A percentile compares a stretch with the other conserved stretches of the same genome.
Evolutionary conservation across 768 basidiomycete genomes (phyloP).

Genomic region (Baorangia bicolor): DNA sequence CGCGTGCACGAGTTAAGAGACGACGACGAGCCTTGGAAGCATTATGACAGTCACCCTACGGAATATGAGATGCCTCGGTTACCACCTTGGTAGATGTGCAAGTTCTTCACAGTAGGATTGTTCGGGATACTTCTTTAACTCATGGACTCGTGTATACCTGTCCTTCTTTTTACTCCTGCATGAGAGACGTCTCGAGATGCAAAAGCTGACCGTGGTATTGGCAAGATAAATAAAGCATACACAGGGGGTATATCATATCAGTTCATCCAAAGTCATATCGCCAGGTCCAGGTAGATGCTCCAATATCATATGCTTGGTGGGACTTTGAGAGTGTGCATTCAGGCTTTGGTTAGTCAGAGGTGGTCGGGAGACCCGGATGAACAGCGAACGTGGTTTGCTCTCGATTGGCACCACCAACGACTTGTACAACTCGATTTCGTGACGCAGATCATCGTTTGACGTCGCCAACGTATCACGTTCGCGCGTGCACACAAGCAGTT

Average conservation of each 20-base stretch:
- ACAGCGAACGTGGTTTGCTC: conserved; percentile 52
- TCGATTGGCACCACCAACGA: conserved; percentile 51
- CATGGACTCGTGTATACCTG: background rate
- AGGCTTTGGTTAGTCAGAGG: conserved; percentile 47
- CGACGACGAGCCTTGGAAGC: conserved; percentile 31
- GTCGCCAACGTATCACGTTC: conserved; percentile 48
- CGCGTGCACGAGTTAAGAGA: conserved; percentile 30
- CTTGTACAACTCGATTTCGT: conserved; percentile 61
- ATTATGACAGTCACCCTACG: conserved; percentile 20
- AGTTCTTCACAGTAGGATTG: background rate
- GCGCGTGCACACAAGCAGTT: conserved; percentile 44
- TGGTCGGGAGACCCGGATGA: conserved; percentile 45
- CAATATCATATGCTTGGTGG: conserved; percentile 18
- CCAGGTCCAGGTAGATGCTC: conserved; percentile 40
- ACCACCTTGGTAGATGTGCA: background rate
- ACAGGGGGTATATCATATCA: conserved; percentile 24
- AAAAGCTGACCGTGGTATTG: conserved; percentile 2
- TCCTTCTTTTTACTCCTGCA: background rate
- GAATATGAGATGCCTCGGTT: conserved; percentile 17
- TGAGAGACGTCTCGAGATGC: background rate
- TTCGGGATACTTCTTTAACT: background rate
- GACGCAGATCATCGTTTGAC: conserved; percentile 46
- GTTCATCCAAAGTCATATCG: conserved; percentile 55
- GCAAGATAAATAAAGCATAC: conserved; percentile 16
- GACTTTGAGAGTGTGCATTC: conserved; percentile 25